Evolutionary conservation across 2,329 filamentous ascomycete genomes (phyloP), one percentile per base, ranked within the genome.

Genomic region (Aspergillus eucalypticola): DNA sequence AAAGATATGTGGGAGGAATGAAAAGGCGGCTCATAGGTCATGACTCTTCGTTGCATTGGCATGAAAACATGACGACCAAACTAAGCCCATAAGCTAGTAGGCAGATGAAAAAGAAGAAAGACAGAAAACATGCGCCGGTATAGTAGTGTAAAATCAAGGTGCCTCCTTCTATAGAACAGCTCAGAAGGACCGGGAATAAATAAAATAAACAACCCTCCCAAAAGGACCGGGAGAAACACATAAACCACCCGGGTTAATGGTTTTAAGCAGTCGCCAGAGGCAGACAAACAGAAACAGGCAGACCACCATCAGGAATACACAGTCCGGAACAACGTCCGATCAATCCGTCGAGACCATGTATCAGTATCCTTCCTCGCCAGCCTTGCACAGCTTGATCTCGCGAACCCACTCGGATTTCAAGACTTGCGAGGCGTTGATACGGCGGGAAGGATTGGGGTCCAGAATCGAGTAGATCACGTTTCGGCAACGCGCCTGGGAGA

Each of bases 401-500:
- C 95, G 91, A 67, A 95, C 92, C 95, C 95, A 99, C 81, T 99
- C 95, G 4, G 94, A 98, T 78, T 96, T 96, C 71, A 99, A 87
- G 59, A 98, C 92, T 79, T 99, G 95, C 42, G 93, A 94, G 60
- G 95, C 94, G 29, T 92, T 97, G 74, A 99, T 94, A 69, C 95
- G 91, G 65, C 95, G 90, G 59, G 86, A 86, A 25, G 95, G 92
- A 75, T 96, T 97, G 29, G 95, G 95, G 73, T 99, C 95, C 49
- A 99, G 85, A 66, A 99, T 96, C 21, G 93, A 98, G 80, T 99
- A 99, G 74, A 99, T 97, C 71, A 99, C 95, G 71, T 99, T 99
- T 64, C 95, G 90, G 79, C 95, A 99, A 70, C 94, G 92, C 68
- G 93, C 93, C 94, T 98, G 63, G 10, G 48, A 29, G 48, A 42